Evolutionary conservation across 1,284 basidiomycete species (phyloP).

Genomic region (Cryptococcus sp.): DNA sequence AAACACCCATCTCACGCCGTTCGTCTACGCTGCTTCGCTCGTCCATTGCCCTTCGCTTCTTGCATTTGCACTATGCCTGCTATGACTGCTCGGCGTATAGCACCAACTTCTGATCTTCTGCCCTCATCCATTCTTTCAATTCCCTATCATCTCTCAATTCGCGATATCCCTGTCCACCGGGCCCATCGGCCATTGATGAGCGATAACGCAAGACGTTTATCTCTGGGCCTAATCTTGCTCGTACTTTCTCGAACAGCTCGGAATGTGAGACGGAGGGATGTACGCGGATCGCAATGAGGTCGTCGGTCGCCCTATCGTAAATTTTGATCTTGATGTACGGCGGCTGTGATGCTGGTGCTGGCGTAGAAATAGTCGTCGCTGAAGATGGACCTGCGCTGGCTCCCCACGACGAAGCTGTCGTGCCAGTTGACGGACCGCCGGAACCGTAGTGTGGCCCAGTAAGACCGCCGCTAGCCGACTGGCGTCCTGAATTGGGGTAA

Average conservation of each 20-base stretch:
- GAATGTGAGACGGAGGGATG: conserved; percentile 84
- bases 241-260: conserved; percentile 88
- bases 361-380: conserved; percentile 12
- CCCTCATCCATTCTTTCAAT: conserved; percentile 76
- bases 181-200: conserved; percentile 60
- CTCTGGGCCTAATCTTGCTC: conserved; percentile 76
- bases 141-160: conserved; percentile 70
- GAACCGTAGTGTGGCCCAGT: conserved; percentile 12
- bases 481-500: conserved; percentile 10
- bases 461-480: conserved; percentile 5
- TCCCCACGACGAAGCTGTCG: conserved; percentile 30
- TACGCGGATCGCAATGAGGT: conserved; percentile 95
- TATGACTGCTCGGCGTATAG: conserved; percentile 66
- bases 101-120: conserved; percentile 77
- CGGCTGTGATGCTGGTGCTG: conserved; percentile 60
- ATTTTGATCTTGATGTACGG: conserved; percentile 98
- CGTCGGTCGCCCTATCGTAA: conserved; percentile 86
- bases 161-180: conserved; percentile 60
- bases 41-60: background rate
- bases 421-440: conserved; percentile 20
- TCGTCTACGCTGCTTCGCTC: background rate
- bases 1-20: background rate
- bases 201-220: conserved; percentile 72
- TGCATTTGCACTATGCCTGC: conserved; percentile 19
- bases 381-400: conserved; percentile 15